These are phyloP conservation scores for Centrapalus pauciflorus DNA, from an alignment of 129 eudicot species.

Conservation along the genomic window DNA sequence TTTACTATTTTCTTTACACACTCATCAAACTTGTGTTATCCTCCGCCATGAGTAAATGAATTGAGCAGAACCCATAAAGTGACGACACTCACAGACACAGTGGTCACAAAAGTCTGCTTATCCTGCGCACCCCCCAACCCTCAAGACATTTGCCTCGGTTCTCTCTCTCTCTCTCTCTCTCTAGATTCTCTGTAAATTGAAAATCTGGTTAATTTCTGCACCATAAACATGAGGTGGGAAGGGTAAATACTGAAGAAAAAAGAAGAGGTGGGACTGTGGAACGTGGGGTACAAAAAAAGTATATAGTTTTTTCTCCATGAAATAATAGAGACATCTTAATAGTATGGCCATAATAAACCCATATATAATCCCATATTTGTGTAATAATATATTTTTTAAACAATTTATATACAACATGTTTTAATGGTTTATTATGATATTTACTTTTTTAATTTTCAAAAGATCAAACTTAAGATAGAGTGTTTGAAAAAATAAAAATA, in stretches of 20 bases:
- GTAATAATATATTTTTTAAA: no score
- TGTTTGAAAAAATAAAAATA: no score
- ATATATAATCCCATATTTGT: no score
- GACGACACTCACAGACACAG: constrained; percentile 17
- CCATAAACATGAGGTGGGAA: constrained; percentile 24
- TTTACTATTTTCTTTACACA: not conserved
- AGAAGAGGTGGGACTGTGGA: not conserved
- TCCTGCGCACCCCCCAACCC: constrained; percentile 42
- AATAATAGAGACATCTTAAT: no score
- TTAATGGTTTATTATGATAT: no score
- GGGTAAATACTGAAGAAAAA: not conserved
- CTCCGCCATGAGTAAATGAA: constrained; percentile 28
- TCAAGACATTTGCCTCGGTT: constrained; percentile 17
- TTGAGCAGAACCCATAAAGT: constrained; percentile 16
- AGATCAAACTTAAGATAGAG: no score
- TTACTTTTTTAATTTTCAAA: no score
- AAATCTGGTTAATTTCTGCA: constrained; percentile 11
- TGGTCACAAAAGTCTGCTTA: constrained; percentile 30
- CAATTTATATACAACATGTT: no score
- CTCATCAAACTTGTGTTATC: constrained; percentile 9
- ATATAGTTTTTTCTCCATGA: no score
- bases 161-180: constrained; percentile 7
- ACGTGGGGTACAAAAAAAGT: no score
- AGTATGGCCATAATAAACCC: no score
- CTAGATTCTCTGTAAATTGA: constrained; percentile 19